These are phyloP conservation scores for Auxenochlorella pyrenoidosa DNA, from an alignment of 139 green algal genomes.

Conservation along the genomic window DNA sequence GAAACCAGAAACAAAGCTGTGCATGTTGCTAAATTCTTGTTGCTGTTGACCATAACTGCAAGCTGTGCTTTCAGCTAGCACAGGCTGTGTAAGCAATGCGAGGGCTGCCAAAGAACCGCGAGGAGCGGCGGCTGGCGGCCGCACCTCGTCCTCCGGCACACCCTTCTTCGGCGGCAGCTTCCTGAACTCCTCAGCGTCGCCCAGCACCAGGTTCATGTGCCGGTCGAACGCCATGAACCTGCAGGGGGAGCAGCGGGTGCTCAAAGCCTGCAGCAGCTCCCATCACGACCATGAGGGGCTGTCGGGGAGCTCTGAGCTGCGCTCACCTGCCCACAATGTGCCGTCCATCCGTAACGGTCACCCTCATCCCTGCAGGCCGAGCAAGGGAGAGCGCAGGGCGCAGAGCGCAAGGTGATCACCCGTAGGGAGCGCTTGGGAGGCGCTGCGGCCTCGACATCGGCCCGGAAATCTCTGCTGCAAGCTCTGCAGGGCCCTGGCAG, in stretches of 20 bases:
- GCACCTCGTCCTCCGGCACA: conserved; percentile 81
- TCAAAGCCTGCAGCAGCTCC: not conserved
- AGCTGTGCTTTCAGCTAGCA: not conserved
- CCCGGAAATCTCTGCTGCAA: no score
- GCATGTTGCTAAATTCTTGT: no score
- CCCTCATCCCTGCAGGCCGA: conserved; percentile 81
- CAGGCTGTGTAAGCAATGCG: not conserved
- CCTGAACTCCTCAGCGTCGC: conserved; percentile 96
- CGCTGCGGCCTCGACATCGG: not conserved
- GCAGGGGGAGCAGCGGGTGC: not conserved
- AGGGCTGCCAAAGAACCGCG: not conserved
- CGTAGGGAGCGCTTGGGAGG: not conserved
- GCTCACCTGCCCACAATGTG: conserved; percentile 93
- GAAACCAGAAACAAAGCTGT: no score
- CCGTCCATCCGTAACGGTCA: conserved; percentile 85
- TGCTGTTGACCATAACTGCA: not conserved
- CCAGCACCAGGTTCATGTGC: conserved; percentile 99
- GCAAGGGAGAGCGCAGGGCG: not conserved
- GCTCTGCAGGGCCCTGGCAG: no score
- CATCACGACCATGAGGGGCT: not conserved
- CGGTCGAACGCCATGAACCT: conserved; percentile 99
- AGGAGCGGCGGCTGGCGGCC: not conserved
- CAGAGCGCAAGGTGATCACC: not conserved
- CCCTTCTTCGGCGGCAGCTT: conserved; percentile 96
- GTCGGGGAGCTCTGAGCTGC: no score